Base-by-base conservation (phyloP, 768 basidiomycete species). In the Cystofilobasidium ferigula region DNA sequence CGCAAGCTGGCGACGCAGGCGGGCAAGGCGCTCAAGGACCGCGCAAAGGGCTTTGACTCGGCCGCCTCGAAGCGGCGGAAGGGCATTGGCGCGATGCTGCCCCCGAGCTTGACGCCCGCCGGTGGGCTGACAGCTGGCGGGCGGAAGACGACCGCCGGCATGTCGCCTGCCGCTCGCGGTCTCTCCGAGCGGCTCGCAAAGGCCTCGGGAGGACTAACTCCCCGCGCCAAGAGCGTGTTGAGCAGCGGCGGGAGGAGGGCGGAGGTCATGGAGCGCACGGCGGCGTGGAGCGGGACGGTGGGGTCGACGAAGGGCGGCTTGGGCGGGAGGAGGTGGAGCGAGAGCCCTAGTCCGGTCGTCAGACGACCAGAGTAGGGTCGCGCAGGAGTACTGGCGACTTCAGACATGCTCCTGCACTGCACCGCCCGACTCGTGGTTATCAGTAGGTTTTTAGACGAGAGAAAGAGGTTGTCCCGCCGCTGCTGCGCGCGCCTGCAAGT, bases 1-100 rank as follows among this genome's bases (percentile, higher is more conserved):
- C 84, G 87, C 69, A 86, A 80, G 74, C 80, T 99, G 42, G 90
- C 89, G 0, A 85, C 81, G 67, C 85, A 82, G 61, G 95, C 95
- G 2, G 81, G 87, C 40, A 87, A 84, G 76, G 87, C 85, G 67
- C 80, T 97, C 70, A 83, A 88, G 38, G 72, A 74, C 36, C 69
- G 74, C 18, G 74, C 75, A 4, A 73, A 71, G 68, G 53, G 0
- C 67, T 64, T 8, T 18, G 12, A n/a, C 6, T 63, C 28, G 14
- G 3, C 42, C 40, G 28, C 9, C 20, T 22, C 36, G 26, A 56
- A 43, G 60, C 62, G 56, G 16, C 24, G 47, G 12, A 65, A 30
- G 18, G 59, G 59, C 18, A 12, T 9, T 2, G 40, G 38, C 12
- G 38, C 56, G 7, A 67, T 61, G 65, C 30, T 24, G n/a, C 64